Evolutionary conservation across 345 rosid genomes (phyloP).

Genomic region (Dipteronia sinensis): DNA sequence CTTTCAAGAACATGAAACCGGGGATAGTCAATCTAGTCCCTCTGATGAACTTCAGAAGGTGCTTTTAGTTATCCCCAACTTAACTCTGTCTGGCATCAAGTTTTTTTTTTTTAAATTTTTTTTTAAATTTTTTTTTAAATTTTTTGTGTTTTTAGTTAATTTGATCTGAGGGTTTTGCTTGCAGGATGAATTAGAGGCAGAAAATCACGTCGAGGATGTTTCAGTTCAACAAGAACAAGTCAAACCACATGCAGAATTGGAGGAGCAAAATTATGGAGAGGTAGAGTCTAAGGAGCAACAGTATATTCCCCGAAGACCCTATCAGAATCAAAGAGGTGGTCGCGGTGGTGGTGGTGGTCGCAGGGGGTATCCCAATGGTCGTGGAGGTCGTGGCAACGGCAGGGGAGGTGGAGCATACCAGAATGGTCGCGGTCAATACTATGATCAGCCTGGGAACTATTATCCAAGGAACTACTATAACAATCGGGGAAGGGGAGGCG

Average conservation of each 20-base stretch:
- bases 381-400: conserved; percentile 69
- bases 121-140: no score
- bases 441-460: conserved; percentile 70
- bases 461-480: conserved; percentile 66
- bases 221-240: conserved; percentile 47
- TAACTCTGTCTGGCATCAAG: no score
- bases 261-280: conserved; percentile 38
- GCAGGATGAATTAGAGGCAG: conserved; percentile 56
- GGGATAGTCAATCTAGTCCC: conserved; percentile 29
- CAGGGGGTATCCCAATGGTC: conserved; percentile 68
- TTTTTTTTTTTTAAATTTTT: background rate
- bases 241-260: conserved; percentile 39
- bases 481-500: conserved; percentile 62
- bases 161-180: conserved; percentile 8
- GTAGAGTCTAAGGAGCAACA: conserved; percentile 50
- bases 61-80: conserved; percentile 8
- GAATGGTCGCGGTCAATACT: conserved; percentile 64
- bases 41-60: conserved; percentile 56
- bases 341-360: conserved; percentile 41
- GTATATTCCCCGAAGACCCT: conserved; percentile 53
- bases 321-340: conserved; percentile 73
- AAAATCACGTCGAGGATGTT: conserved; percentile 43
- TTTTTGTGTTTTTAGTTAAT: background rate
- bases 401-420: conserved; percentile 70
- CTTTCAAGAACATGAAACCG: conserved; percentile 44